Evolutionary conservation across 2,329 filamentous ascomycete species (phyloP), one percentile per base, ranked within the genome.

Genomic region (Aspergillus aculeatinus): DNA sequence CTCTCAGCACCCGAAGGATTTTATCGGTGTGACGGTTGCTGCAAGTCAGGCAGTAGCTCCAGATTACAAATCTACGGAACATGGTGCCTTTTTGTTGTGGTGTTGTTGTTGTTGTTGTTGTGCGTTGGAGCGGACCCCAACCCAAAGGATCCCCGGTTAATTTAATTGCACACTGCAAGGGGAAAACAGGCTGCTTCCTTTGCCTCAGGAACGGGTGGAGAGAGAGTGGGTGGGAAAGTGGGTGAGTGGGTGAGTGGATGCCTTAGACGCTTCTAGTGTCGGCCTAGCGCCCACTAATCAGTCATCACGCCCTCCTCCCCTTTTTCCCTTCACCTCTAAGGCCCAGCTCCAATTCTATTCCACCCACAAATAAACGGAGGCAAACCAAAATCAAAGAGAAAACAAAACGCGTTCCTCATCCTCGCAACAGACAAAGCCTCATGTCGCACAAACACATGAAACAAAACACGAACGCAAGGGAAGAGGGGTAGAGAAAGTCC

Each of bases 161-260:
- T 50, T 25, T 31, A 16, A n/a, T 23, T 55, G 23, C 7, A 44
- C 51, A 21, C 52, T 55, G 48, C 39, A 44, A 44, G 39, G 39
- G 39, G 39, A 44, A 44, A 6, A 9, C 6, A 35, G 14, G 16
- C 11, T 4, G 33, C 11, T 16, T 35, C 14, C 14, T 35, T 16
- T 35, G 14, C 39, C 25, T 48, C 52, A 55, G 53, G 53, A 48
- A 55, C 48, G 21, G 48, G 23, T n/a, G 48, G 48, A 31, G 48
- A 27, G 52, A 29, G 27, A 29, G 27, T 29, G 27, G 27, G 27
- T 29, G 27, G 9, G 27, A 29, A 9, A 10, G 27, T 29, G 48
- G 21, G 21, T 21, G 21, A 21, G 21, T 21, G 21, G 21, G 48
- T 10, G 48, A n/a, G 23, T 50, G 14, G 21, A 16, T 29, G 23